Conservation (phyloP, 2,329 filamentous ascomycete genomes). For the Pseudocercospora fuligena region DNA sequence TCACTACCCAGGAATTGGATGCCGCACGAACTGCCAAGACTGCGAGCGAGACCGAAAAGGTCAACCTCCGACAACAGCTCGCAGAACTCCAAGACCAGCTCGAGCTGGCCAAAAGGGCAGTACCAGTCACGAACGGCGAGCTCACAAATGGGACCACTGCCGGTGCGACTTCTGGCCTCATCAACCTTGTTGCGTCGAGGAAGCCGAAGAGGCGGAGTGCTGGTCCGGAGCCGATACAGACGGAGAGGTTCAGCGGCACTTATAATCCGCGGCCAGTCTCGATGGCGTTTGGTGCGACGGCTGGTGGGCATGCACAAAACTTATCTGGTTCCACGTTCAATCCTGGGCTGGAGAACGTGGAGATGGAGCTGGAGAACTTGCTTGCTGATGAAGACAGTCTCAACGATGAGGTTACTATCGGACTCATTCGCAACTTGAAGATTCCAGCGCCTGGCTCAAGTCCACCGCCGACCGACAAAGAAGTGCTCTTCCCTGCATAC, state of each 20-base stretch:
- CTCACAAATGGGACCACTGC: constrained; percentile 62
- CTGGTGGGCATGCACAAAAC: constrained; percentile 69
- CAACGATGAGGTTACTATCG: constrained; percentile 96
- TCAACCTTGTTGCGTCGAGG: constrained; percentile 96
- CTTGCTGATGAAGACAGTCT: constrained; percentile 93
- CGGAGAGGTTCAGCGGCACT: constrained; percentile 87
- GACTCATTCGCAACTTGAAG: constrained; percentile 93
- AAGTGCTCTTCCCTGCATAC: constrained; percentile 97
- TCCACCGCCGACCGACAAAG: constrained; percentile 93
- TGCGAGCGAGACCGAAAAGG: constrained; percentile 82
- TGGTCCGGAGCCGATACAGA: constrained; percentile 79
- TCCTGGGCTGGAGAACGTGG: constrained; percentile 84
- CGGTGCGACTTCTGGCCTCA: constrained; percentile 72
- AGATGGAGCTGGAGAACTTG: constrained; percentile 90
- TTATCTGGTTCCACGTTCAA: constrained; percentile 77
- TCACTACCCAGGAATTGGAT: constrained; percentile 81
- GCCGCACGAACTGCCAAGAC: constrained; percentile 74
- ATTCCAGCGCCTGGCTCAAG: constrained; percentile 87
- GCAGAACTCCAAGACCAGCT: constrained; percentile 90
- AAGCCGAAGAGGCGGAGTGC: constrained; percentile 95
- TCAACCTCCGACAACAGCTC: constrained; percentile 83
- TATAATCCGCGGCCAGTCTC: constrained; percentile 96
- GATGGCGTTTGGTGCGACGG: constrained; percentile 77
- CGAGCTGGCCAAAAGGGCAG: constrained; percentile 79
- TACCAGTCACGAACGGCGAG: constrained; percentile 69